Base-by-base conservation (phyloP, 352 stramenopile species). In the Peronospora destructor region DNA sequence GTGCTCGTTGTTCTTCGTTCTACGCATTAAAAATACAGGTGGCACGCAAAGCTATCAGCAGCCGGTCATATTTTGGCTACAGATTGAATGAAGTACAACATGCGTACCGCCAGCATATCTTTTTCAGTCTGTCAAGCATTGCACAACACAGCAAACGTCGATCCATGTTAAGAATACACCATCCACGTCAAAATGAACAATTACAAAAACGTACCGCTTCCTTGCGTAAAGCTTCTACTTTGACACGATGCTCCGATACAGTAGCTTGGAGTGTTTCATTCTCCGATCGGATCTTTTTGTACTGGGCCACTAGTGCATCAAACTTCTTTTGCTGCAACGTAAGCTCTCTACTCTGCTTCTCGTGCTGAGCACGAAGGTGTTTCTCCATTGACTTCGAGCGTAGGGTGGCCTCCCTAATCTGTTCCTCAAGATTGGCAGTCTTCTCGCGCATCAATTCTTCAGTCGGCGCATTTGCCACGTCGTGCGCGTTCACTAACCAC, bases 391-490 rank as follows among this genome's bases (percentile, higher is more conserved):
- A 58, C 49, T 85, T 75, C 0, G 77, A 88, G 13, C 76, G 76
- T 9, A 73, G 33, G 0, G 80, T 90, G 6, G 83, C 83, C 47
- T 93, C 80, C 39, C 91, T 91, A 50, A 93, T 93, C 34, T 84
- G 77, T 64, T 93, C 83, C 61, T 92, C 83, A n/a, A 93, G 53
- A 45, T 93, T 91, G 0, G 83, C 83, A 1, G 83, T 93, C 56
- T 93, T 93, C 43, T 93, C 82, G 30, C 80, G 79, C 71, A 91
- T 88, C 42, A 90, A 60, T 56, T 91, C 83, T 50, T 94, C 83
- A 1, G 76, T 89, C 12, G 78, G 81, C 6, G 80, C 80, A 12
- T 75, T 69, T 21, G 72, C 78, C 42, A 78, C 58, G 38, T 94
- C 83, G 26, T 84, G 69, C 6, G 71, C 83, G 39, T 87, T 94